A percentile compares a stretch with the other conserved stretches of the same genome.
These are phyloP conservation scores for Hymenoscyphus salicellus DNA, from an alignment of 2,329 filamentous ascomycete genomes.

Conservation along the genomic window DNA sequence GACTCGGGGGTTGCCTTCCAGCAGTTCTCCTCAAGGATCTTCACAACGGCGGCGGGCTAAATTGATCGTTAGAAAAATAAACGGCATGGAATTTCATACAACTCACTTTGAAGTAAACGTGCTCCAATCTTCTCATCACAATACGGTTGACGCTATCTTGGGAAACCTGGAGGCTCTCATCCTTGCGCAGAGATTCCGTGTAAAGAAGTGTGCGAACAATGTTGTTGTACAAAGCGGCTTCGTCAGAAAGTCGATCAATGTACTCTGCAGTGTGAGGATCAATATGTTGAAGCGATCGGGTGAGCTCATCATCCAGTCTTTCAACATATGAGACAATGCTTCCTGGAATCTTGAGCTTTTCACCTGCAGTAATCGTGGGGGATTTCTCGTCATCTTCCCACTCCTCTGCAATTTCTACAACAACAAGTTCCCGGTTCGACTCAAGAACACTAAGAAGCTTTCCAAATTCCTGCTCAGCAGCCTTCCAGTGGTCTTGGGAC, in stretches of 20 bases:
- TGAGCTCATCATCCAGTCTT: constrained; percentile 94
- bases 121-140: constrained; percentile 89
- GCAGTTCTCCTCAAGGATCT: constrained; percentile 88
- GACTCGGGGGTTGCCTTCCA: constrained; percentile 75
- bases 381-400: constrained; percentile 99
- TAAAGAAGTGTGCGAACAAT: constrained; percentile 87
- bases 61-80: constrained; percentile 16
- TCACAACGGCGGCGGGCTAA: constrained; percentile 82
- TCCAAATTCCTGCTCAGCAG: constrained; percentile 81
- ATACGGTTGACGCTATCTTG: constrained; percentile 91
- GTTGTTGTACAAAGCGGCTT: constrained; percentile 85
- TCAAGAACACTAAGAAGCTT: constrained; percentile 77
- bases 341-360: constrained; percentile 87
- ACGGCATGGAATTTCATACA: constrained; percentile 13
- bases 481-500: constrained; percentile 95
- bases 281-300: constrained; percentile 92
- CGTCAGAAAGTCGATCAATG: constrained; percentile 89
- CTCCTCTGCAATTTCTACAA: constrained; percentile 89
- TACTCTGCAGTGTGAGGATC: constrained; percentile 99
- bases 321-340: constrained; percentile 93
- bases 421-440: constrained; percentile 73
- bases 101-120: constrained; percentile 93
- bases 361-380: constrained; percentile 67
- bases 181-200: constrained; percentile 75
- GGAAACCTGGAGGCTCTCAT: constrained; percentile 65